A percentile compares a stretch with the other conserved stretches of the same genome.
Conservation (phyloP, 2,329 filamentous ascomycete genomes). For the Microcyclosporella mali region DNA sequence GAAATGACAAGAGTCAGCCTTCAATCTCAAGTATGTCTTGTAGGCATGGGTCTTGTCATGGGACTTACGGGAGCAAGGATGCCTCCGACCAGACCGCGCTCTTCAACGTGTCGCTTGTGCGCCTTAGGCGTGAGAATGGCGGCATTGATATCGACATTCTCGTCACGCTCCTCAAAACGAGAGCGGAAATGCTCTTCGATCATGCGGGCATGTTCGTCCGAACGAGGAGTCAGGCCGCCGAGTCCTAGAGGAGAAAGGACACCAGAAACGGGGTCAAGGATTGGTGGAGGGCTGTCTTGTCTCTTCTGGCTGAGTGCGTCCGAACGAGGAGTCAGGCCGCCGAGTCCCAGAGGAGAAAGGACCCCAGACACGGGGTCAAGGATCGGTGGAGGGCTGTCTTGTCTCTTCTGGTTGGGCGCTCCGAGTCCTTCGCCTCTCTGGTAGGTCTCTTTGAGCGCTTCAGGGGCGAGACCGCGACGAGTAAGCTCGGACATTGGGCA, state of each 20-base stretch:
- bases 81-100: slow-evolving; percentile 13
- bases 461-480: slow-evolving; percentile 7
- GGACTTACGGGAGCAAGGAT: slow-evolving; percentile 20
- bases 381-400: slow-evolving; percentile 11
- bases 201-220: slow-evolving; percentile 5
- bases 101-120: slow-evolving; percentile 15
- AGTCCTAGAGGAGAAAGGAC: slow-evolving; percentile 14
- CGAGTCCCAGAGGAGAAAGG: slow-evolving; percentile 13
- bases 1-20: too few species aligned
- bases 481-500: slow-evolving; percentile 12
- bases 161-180: slow-evolving; percentile 15
- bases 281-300: slow-evolving; percentile 10
- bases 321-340: slow-evolving; percentile 11
- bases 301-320: slow-evolving; percentile 9
- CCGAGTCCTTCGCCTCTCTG: slow-evolving; percentile 5
- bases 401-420: slow-evolving; percentile 9
- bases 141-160: slow-evolving; percentile 15
- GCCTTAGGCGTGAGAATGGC: slow-evolving; percentile 16
- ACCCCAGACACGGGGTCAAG: slow-evolving; percentile 14
- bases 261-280: slow-evolving; percentile 13
- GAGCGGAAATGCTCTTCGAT: slow-evolving; percentile 13
- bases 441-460: slow-evolving; percentile 6
- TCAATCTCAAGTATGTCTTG: too few species aligned
- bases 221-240: slow-evolving; percentile 11
- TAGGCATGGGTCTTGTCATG: too few species aligned